Conservation (phyloP, 169 alveolate genomes). For the Miamiensis avidus region DNA sequence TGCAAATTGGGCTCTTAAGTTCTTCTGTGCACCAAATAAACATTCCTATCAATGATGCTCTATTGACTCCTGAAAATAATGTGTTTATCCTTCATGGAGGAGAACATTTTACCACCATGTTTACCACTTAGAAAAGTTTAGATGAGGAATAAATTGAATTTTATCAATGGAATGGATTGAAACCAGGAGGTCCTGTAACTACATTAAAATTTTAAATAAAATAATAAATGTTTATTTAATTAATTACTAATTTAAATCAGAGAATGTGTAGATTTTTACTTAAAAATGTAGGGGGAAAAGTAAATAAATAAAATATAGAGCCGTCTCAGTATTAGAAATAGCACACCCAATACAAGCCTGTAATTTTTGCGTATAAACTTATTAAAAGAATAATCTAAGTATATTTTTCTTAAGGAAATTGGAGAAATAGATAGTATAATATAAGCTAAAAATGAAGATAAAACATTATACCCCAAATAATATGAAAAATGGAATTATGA, state of each 20-base stretch:
- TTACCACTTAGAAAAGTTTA: neutral
- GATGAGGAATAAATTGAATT: neutral
- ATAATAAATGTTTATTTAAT: too few species aligned
- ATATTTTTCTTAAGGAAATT: neutral
- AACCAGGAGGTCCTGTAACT: neutral
- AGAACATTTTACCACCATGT: neutral
- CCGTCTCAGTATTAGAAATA: neutral
- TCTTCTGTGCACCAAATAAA: neutral
- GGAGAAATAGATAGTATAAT: neutral
- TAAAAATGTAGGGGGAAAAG: neutral
- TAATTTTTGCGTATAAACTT: neutral
- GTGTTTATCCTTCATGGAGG: neutral
- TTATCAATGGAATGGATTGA: neutral
- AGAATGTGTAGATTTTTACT: neutral
- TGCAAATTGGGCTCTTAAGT: neutral
- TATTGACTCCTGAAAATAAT: neutral
- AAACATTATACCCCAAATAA: neutral
- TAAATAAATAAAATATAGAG: neutral
- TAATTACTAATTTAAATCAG: neutral
- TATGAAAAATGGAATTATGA: neutral
- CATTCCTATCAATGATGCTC: neutral
- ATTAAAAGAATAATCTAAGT: too few species aligned
- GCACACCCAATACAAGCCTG: neutral
- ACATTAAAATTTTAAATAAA: too few species aligned
- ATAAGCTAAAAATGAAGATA: neutral